phyloP scores from a whole-genome alignment of 176 grass and related monocot genomes.

The Saccharum officinarum region DNA sequence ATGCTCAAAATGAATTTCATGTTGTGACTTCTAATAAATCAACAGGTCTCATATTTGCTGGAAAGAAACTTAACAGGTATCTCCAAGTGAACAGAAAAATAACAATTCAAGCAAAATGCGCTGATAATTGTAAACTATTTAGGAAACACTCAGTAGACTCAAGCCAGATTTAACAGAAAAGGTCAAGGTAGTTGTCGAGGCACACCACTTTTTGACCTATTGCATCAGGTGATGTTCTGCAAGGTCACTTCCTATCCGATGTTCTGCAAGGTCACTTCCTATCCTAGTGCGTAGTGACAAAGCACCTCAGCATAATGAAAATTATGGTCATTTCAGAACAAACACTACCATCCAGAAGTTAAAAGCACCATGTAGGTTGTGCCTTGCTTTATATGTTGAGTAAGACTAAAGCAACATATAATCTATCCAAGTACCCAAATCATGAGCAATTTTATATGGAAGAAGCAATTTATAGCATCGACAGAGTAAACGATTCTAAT shows the following conservation, averaged over 20 bases:
- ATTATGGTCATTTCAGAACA: background rate
- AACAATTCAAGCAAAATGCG: background rate
- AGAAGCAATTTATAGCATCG: background rate
- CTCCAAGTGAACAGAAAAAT: background rate
- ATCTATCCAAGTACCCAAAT: background rate
- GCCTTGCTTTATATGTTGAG: background rate
- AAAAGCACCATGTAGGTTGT: background rate
- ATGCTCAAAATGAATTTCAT: background rate
- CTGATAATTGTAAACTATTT: background rate
- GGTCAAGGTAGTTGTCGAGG: background rate
- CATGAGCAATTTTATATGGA: background rate
- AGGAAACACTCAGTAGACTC: background rate
- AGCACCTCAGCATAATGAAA: background rate
- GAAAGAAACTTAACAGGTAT: conserved; percentile 9
- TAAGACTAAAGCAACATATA: background rate
- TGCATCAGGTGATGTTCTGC: background rate
- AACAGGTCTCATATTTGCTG: background rate
- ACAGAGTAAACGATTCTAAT: background rate
- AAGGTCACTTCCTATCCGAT: background rate
- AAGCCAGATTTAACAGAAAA: background rate
- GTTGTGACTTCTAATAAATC: background rate
- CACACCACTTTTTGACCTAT: conserved; percentile 8
- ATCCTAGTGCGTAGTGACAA: background rate
- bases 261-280: background rate
- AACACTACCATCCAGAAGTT: background rate